These are phyloP conservation scores for Syzygium syzygioides DNA, from an alignment of 441 rosid species.

Conservation along the genomic window DNA sequence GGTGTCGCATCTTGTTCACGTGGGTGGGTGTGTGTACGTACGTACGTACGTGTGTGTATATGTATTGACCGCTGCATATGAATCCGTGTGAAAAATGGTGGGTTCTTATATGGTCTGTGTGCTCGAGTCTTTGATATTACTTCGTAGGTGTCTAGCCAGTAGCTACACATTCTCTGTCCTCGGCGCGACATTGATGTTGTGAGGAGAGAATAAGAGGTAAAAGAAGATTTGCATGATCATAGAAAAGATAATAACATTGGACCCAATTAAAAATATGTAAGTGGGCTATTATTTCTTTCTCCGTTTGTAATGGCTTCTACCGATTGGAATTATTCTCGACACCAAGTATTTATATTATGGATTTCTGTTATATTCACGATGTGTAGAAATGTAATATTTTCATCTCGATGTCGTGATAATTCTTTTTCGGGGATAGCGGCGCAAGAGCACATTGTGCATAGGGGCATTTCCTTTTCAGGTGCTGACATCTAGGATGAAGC, in stretches of 20 bases:
- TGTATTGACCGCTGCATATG: not conserved
- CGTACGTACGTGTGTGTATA: not conserved
- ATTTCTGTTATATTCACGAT: not conserved
- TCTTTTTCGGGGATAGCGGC: not conserved
- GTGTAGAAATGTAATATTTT: not conserved
- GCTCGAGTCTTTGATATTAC: not conserved
- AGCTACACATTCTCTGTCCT: too few relatives aligned
- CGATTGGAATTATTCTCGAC: not conserved
- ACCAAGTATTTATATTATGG: not conserved
- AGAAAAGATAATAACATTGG: not conserved
- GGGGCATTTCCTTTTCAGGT: not conserved
- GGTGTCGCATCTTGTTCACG: not conserved
- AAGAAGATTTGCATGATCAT: not conserved
- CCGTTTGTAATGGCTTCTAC: not conserved
- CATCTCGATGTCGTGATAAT: not conserved
- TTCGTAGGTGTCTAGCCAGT: not conserved
- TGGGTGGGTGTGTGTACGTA: not conserved
- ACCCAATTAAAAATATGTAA: not conserved
- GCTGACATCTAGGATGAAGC: not conserved
- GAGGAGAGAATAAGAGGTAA: too few relatives aligned
- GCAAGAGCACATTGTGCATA: not conserved
- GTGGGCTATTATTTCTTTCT: not conserved
- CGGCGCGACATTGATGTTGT: too few relatives aligned
- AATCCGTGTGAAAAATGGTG: not conserved
- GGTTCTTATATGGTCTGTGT: not conserved